Evolutionary conservation across 225 moss, liverwort and hornwort genomes (phyloP), one percentile per base, ranked within the genome.

Genomic region (Physcomitrium patens): DNA sequence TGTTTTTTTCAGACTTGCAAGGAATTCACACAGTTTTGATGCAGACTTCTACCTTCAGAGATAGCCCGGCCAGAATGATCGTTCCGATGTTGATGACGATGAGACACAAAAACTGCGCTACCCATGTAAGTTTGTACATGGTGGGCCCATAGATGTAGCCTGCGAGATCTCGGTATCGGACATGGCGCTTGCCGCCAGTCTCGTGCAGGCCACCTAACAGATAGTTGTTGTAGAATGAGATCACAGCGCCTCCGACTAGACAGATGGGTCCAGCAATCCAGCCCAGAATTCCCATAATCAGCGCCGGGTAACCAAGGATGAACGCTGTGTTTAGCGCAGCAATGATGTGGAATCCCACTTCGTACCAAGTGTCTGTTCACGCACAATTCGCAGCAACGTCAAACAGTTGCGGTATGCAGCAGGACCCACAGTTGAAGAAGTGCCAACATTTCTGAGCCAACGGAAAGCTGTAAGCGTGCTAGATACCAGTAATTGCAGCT

Each of bases 301-400:
- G 73, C 14, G 82, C 73, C 0, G 79, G 86, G 64, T 83, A 86
- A 16, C 82, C 82, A 5, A 86, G 61, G 49, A 80, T 71, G 67
- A 86, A 83, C 3, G 82, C 79, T 37, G 76, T 74, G 74, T 80
- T 86, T 41, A 86, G 58, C 42, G 86, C 83, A 45, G 77, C 83
- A 1, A 86, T 44, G 12, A 86, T 46, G 53, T 82, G 79, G 60
- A 83, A 82, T 1, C 83, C 83, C 48, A 86, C 80, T 31, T 41
- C 76, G 70, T 82, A 83, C 86, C 86, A 83, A 4, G 66, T 58
- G 44, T 80, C 83, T 86, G 72, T 26, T 12, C 57, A 45, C 31
- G 31, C 26, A 47, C 42, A 17, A 63, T 63, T 27, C 10, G 41
- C 5, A 13, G 41, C 62, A 27, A 1, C 12, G 5, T 49, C 2